Evolutionary conservation across 139 green algal species (phyloP), one percentile per base, ranked within the genome.

Genomic region (Microglena sp.): DNA sequence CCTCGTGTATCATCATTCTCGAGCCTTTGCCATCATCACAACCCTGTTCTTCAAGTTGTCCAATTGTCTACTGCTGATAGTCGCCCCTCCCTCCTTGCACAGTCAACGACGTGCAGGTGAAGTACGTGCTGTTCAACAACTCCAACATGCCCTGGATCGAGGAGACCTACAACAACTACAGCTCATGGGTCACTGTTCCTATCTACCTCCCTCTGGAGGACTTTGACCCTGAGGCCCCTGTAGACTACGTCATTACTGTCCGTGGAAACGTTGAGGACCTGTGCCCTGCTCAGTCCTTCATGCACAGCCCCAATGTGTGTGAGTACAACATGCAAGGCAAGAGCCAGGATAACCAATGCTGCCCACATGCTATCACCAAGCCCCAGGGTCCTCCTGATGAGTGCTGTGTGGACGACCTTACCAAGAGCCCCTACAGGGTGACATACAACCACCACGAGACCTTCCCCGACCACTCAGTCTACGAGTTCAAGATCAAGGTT

Each of bases 311-410:
- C 3, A 63, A 61, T 21, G 73, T 64, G 0, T 79, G 73, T 53
- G 73, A 79, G 73, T 79, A 72, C n/a, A 67, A 31, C 15, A 45
- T 79, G 44, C 73, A 79, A 28, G 73, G 73, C 27, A 67, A 64
- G n/a, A 58, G 67, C 59, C 29, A 35, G 28, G 26, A 64, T 7
- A 45, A 57, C 50, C 68, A 75, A n/a, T 79, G 73, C 68, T 79
- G 73, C 64, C 73, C 73, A 0, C 73, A 79, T 30, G 57, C 45
- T 7, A 30, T 70, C 27, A 79, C 73, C 2, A 46, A 40, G 46
- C 61, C 21, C 3, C 53, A 55, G 2, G 62, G 43, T 4, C 66
- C 66, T 0, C 50, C 40, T 4, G 58, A 72, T 5, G 46, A 73
- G 6, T 79, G 73, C 73, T 79, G 73, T 33, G 46, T 75, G 18